Percentiles rank a stretch among this genome's conserved stretches.
phyloP scores from a whole-genome alignment of 2,329 filamentous ascomycete genomes.

The Emmonsia crescens region DNA sequence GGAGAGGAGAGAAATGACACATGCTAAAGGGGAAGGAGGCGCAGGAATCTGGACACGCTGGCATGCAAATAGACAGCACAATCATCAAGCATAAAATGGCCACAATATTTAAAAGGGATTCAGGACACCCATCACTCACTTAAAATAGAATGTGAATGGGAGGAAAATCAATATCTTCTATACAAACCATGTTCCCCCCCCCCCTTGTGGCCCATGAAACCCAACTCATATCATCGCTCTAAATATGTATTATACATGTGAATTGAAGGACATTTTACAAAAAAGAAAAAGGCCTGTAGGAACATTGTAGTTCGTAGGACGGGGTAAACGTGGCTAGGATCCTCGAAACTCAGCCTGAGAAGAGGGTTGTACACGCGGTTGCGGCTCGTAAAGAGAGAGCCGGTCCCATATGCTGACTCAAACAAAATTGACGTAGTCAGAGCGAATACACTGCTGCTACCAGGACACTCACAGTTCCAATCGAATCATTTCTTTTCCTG shows the following conservation, averaged over 20 bases:
- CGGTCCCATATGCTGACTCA: background rate
- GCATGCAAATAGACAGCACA: background rate
- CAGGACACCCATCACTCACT: background rate
- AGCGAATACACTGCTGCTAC: background rate
- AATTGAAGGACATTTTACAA: background rate
- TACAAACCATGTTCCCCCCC: background rate
- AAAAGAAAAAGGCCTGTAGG: background rate
- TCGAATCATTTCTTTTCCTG: slow-evolving; percentile 12
- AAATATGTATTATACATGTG: background rate
- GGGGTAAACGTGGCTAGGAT: background rate
- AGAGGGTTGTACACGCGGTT: background rate
- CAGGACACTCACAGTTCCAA: background rate
- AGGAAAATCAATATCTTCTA: background rate
- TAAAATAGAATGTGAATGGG: background rate
- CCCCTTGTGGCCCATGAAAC: background rate
- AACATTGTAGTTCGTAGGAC: too few species aligned
- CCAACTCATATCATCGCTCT: background rate
- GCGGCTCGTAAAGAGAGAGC: background rate
- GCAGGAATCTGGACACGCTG: background rate
- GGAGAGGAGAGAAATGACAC: background rate
- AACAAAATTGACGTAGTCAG: background rate
- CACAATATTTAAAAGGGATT: background rate
- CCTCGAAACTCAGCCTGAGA: background rate
- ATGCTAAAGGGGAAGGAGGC: background rate
- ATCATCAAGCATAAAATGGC: background rate